phyloP scores from a whole-genome alignment of 192 early-diverging fungal species.

The Podila horticola region DNA sequence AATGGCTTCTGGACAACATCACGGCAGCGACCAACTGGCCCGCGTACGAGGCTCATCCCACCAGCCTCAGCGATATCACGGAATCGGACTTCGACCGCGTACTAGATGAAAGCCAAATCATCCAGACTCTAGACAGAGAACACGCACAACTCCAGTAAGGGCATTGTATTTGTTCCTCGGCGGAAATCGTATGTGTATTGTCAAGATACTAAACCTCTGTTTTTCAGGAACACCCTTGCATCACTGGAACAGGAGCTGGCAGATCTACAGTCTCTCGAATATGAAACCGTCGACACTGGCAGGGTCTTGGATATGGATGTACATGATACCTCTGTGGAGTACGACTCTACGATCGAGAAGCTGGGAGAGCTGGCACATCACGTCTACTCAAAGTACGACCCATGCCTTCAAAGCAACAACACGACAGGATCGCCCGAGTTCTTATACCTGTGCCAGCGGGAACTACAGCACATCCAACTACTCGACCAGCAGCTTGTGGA shows the following conservation, averaged over 20 bases:
- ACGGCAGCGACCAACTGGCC: slow-evolving; percentile 42
- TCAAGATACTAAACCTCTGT: not conserved
- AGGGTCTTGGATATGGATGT: slow-evolving; percentile 28
- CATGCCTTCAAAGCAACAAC: not conserved
- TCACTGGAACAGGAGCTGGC: slow-evolving; percentile 31
- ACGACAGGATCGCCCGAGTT: not conserved
- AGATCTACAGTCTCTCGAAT: slow-evolving; percentile 29
- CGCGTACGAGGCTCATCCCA: slow-evolving; percentile 1
- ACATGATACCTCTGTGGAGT: slow-evolving; percentile 25
- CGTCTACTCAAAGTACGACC: slow-evolving; percentile 13
- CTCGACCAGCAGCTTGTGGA: slow-evolving; percentile 11
- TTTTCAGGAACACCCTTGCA: slow-evolving; percentile 22
- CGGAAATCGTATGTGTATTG: not conserved
- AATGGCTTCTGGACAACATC: slow-evolving; percentile 36
- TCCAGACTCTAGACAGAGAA: slow-evolving; percentile 18
- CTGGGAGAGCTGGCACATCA: slow-evolving; percentile 13
- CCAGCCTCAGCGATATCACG: not conserved
- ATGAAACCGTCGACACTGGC: slow-evolving; percentile 5
- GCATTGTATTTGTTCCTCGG: not conserved
- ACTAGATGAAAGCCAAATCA: not conserved
- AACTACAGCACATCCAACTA: slow-evolving; percentile 14
- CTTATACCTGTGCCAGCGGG: slow-evolving; percentile 26
- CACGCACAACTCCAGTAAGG: slow-evolving; percentile 39
- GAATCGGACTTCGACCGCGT: not conserved
- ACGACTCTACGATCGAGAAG: slow-evolving; percentile 26